Evolutionary conservation across 192 early-diverging fungal genomes (phyloP).

Genomic region (Coemansia sp.): DNA sequence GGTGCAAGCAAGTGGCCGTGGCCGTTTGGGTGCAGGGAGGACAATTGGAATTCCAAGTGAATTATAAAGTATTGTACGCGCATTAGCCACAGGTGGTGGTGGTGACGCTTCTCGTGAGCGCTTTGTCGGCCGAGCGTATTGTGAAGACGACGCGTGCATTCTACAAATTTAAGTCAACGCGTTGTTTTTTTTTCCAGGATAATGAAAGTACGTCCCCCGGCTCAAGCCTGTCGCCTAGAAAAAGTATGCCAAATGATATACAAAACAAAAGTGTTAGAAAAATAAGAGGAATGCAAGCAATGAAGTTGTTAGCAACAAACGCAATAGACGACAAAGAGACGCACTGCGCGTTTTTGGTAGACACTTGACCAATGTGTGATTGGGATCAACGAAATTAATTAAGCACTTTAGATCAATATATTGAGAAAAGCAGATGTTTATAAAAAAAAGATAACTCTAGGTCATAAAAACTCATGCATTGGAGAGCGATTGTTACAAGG

Average conservation of each 20-base stretch:
- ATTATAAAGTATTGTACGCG: not conserved
- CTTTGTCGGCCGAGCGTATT: not conserved
- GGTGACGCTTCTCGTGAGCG: not conserved
- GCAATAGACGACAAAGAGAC: no score
- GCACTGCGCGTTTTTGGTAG: conserved; percentile 4
- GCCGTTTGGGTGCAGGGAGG: conserved; percentile 14
- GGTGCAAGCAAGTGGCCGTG: not conserved
- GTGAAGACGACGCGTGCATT: not conserved
- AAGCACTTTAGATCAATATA: no score
- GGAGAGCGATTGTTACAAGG: no score
- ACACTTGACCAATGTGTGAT: no score
- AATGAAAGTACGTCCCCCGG: not conserved
- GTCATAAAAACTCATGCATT: no score
- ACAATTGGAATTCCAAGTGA: conserved; percentile 19
- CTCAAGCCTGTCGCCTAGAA: not conserved
- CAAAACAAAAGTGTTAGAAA: not conserved
- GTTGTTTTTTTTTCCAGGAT: no score
- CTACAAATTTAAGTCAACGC: not conserved
- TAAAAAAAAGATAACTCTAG: no score
- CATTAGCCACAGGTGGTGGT: not conserved
- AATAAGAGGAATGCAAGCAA: not conserved
- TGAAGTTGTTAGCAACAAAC: not conserved
- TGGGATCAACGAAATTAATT: no score
- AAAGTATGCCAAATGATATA: not conserved
- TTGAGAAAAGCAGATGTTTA: no score